Evolutionary conservation across 768 basidiomycete genomes (phyloP).

Genomic region (Psilocybe subaeruginosa): DNA sequence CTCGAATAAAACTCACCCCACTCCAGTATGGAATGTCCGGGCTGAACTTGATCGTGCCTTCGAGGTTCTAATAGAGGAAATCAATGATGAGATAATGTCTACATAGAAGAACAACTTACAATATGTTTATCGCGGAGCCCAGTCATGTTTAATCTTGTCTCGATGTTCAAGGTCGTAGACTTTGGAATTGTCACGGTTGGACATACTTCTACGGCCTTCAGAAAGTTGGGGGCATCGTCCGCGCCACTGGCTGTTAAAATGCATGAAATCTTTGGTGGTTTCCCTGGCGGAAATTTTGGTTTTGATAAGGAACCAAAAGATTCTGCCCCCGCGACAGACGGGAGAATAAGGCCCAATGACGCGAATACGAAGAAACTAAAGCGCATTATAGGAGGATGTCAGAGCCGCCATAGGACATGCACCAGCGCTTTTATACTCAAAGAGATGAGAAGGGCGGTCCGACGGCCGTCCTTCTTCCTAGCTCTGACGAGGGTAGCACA

Average conservation of each 20-base stretch:
- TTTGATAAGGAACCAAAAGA: neutral
- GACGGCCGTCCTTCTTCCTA: neutral
- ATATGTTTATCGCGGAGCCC: constrained; percentile 51
- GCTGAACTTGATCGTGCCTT: constrained; percentile 54
- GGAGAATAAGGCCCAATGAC: constrained; percentile 4
- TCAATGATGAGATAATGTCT: neutral
- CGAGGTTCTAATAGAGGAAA: constrained; percentile 38
- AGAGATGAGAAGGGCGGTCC: constrained; percentile 9
- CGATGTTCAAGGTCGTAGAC: constrained; percentile 52
- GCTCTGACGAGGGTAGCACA: neutral
- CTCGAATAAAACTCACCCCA: constrained; percentile 32
- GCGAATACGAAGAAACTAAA: constrained; percentile 7
- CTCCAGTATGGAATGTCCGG: constrained; percentile 58
- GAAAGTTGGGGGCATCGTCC: constrained; percentile 54
- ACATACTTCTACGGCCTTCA: constrained; percentile 44
- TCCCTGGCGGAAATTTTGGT: constrained; percentile 5
- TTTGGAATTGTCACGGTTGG: constrained; percentile 45
- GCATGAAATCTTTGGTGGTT: constrained; percentile 29
- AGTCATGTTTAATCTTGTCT: constrained; percentile 56
- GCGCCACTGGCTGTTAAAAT: constrained; percentile 45
- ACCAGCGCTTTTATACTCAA: constrained; percentile 9
- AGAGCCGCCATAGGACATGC: neutral
- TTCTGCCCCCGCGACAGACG: constrained; percentile 5
- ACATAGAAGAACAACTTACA: constrained; percentile 29
- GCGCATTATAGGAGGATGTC: constrained; percentile 11